phyloP scores from a whole-genome alignment of 768 basidiomycete genomes.

The Aureoboletus auriporus region DNA sequence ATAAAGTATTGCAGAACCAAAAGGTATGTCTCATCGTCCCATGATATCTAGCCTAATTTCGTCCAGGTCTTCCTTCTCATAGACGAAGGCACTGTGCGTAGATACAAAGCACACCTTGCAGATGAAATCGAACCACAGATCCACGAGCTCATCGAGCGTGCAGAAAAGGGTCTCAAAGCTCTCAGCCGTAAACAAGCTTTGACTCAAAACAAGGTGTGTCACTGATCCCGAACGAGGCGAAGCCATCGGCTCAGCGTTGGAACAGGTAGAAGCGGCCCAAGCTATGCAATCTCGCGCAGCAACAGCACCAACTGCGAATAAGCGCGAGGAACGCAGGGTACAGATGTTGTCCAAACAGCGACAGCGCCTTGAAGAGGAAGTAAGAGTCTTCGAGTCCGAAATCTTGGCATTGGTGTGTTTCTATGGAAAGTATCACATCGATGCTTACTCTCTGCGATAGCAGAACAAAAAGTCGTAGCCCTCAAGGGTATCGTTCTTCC shows the following conservation, averaged over 20 bases:
- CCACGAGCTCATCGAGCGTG: conserved; percentile 64
- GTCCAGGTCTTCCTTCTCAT: conserved; percentile 69
- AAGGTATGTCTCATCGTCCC: conserved; percentile 40
- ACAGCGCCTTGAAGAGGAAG: conserved; percentile 62
- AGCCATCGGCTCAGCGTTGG: neutral
- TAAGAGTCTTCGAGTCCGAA: conserved; percentile 57
- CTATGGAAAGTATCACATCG: neutral
- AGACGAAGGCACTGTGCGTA: conserved; percentile 65
- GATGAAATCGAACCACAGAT: conserved; percentile 83
- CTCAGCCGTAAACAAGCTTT: conserved; percentile 59
- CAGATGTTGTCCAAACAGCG: conserved; percentile 64
- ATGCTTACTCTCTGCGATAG: conserved; percentile 13
- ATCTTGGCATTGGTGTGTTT: conserved; percentile 48
- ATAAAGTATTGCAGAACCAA: conserved; percentile 61
- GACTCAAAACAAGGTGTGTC: conserved; percentile 58
- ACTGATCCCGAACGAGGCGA: neutral
- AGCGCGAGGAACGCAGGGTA: conserved; percentile 61
- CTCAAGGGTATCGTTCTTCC: neutral
- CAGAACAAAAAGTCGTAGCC: conserved; percentile 16
- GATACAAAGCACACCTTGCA: conserved; percentile 70
- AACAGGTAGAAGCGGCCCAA: conserved; percentile 54
- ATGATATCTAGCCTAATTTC: conserved; percentile 4
- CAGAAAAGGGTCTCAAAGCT: conserved; percentile 61
- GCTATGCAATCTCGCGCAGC: conserved; percentile 37
- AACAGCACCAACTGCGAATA: conserved; percentile 51